Evolutionary conservation across 495 filamentous ascomycete species (phyloP), one percentile per base, ranked within the genome.

Genomic region (Parachaetomium inaequale): DNA sequence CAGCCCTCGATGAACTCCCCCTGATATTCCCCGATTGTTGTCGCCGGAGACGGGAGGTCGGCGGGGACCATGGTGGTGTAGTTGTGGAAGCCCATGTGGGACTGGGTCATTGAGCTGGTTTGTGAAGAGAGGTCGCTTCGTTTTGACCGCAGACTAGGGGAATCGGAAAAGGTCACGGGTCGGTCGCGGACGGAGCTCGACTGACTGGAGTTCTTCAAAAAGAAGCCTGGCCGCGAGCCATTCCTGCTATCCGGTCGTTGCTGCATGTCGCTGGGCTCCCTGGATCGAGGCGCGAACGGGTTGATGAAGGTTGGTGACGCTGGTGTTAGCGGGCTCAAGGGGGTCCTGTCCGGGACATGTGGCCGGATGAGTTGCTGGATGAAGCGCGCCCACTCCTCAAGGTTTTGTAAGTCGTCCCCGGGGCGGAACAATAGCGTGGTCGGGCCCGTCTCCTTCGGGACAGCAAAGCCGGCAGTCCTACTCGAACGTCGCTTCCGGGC

Each of bases 1-100:
- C 82, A 84, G 3, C 81, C 81, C 64, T 82, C 81, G 43, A 83
- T 83, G 34, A 83, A 80, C 59, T 83, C 81, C 21, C 79, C 75
- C 45, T 79, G 78, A 61, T 83, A 80, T 63, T 80, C 78, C 3
- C 79, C 80, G 28, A 81, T 63, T 2, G 77, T 80, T 11, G 74
- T 78, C 12, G 77, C 75, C 36, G 82, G 81, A 3, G 81, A 83
- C 8, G 81, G 81, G 10, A 83, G 70, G 57, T 84, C 81, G 15
- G 77, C 70, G 26, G 80, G 80, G 32, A 70, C 69, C 25, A 79
- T 65, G 6, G 67, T 69, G 4, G 76, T 71, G 51, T 80, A 77
- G 59, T 79, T 77, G 54, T 76, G 76, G 53, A 76, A 72, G 50
- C 64, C 67, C 68, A 75, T 70, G 40, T 69, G 66, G n/a, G 63